Conservation (phyloP, 2,329 filamentous ascomycete genomes). For the Tolypocladium ophioglossoides region DNA sequence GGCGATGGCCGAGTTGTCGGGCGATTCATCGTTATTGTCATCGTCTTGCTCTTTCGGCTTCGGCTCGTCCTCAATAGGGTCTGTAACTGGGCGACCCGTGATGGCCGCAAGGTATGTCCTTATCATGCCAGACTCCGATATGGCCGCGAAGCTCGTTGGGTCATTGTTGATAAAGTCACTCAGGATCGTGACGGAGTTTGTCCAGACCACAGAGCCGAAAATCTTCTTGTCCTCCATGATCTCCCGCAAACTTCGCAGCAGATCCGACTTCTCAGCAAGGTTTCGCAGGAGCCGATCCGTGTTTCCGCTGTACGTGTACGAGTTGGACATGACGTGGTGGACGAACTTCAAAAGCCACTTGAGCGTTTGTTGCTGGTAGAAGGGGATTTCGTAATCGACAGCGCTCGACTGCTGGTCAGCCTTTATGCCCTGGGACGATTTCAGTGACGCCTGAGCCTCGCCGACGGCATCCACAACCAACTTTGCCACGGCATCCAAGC, state of each 20-base stretch:
- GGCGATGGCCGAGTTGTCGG: constrained; percentile 27
- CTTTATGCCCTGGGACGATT: constrained; percentile 61
- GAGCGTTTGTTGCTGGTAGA: constrained; percentile 84
- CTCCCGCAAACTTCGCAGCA: constrained; percentile 67
- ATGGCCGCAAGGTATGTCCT: constrained; percentile 77
- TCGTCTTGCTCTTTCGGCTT: constrained; percentile 19
- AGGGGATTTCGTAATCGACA: constrained; percentile 89
- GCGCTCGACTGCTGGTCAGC: constrained; percentile 60
- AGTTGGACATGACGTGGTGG: constrained; percentile 86
- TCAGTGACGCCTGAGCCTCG: constrained; percentile 55
- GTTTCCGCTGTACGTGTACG: constrained; percentile 57
- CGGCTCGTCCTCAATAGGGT: constrained; percentile 16
- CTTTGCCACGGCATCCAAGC: constrained; percentile 83
- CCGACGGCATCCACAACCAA: constrained; percentile 72
- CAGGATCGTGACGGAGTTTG: constrained; percentile 80
- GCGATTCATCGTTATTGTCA: constrained; percentile 24
- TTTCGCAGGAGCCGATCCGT: constrained; percentile 87
- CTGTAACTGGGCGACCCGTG: constrained; percentile 41
- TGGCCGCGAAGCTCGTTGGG: constrained; percentile 91
- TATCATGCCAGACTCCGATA: constrained; percentile 87
- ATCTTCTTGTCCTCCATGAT: constrained; percentile 70
- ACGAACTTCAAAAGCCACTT: constrained; percentile 94
- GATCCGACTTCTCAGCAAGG: constrained; percentile 81
- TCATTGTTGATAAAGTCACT: constrained; percentile 98
- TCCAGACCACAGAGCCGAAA: constrained; percentile 94